These are phyloP conservation scores for Solanum stenotomum DNA, from an alignment of 257 asterid genomes.

Conservation along the genomic window DNA sequence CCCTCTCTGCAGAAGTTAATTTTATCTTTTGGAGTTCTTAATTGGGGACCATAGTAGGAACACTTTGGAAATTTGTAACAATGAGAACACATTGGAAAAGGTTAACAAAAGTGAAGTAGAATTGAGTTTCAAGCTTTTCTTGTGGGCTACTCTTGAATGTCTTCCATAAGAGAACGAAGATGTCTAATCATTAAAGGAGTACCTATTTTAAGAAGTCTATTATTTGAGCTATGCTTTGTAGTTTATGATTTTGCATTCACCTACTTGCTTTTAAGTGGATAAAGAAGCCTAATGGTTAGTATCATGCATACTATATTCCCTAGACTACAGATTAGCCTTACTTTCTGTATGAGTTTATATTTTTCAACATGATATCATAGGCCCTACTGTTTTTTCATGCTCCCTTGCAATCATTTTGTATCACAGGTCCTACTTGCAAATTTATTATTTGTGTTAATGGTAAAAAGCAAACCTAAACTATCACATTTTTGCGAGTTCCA, in stretches of 20 bases:
- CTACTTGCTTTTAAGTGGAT: background rate
- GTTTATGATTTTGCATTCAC: conserved; percentile 1
- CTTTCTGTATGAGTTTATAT: background rate
- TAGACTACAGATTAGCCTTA: background rate
- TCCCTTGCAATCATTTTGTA: conserved; percentile 8
- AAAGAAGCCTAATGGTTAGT: background rate
- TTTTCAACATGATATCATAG: background rate
- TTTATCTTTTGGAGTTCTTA: background rate
- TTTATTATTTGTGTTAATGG: background rate
- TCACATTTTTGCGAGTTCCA: background rate
- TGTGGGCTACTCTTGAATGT: background rate
- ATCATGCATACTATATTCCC: background rate
- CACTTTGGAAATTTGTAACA: background rate
- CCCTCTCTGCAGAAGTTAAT: background rate
- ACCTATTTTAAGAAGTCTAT: background rate
- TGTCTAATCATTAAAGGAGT: background rate
- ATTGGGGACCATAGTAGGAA: background rate
- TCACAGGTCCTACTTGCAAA: background rate
- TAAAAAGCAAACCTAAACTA: background rate
- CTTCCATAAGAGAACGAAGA: background rate
- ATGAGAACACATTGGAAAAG: background rate
- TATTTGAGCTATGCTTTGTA: background rate
- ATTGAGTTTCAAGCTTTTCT: background rate
- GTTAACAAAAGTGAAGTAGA: background rate
- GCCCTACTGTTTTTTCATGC: background rate